Evolutionary conservation across 768 basidiomycete species (phyloP).

Genomic region (Strobilomyces dryophilus): DNA sequence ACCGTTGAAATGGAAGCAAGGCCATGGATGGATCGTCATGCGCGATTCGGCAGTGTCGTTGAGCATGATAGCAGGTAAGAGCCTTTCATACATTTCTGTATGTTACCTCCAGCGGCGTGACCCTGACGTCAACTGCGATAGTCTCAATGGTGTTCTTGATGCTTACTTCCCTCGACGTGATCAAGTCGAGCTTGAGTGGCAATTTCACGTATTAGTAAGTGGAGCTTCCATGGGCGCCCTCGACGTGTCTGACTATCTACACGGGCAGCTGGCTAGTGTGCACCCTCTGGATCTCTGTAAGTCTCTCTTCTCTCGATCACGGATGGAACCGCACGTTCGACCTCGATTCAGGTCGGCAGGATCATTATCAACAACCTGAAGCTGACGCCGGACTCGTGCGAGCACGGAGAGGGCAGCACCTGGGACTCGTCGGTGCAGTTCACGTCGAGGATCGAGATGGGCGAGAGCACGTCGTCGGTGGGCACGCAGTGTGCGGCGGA

Average conservation of each 20-base stretch:
- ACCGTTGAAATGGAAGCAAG: conserved; percentile 5
- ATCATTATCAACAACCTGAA: conserved; percentile 14
- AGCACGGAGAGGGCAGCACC: background rate
- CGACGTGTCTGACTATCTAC: background rate
- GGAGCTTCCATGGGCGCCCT: background rate
- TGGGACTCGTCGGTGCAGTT: conserved; percentile 9
- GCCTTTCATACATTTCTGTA: background rate
- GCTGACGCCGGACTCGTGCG: background rate
- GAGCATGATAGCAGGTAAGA: conserved; percentile 12
- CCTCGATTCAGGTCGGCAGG: conserved; percentile 12
- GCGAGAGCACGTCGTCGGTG: background rate
- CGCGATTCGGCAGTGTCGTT: conserved; percentile 15
- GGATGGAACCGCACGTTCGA: background rate
- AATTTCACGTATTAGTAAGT: conserved; percentile 23
- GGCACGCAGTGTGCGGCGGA: background rate
- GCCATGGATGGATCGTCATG: conserved; percentile 7
- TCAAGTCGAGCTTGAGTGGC: conserved; percentile 10
- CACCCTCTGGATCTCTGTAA: conserved; percentile 17
- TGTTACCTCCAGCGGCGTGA: background rate
- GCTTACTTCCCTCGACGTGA: conserved; percentile 10
- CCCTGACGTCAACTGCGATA: background rate
- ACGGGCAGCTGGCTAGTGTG: conserved; percentile 16
- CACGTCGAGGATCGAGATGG: conserved; percentile 17
- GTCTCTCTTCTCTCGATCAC: background rate
- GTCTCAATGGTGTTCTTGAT: conserved; percentile 17